Base-by-base conservation (phyloP, 208 protist species). In the Trypanosomatidae sp. region DNA sequence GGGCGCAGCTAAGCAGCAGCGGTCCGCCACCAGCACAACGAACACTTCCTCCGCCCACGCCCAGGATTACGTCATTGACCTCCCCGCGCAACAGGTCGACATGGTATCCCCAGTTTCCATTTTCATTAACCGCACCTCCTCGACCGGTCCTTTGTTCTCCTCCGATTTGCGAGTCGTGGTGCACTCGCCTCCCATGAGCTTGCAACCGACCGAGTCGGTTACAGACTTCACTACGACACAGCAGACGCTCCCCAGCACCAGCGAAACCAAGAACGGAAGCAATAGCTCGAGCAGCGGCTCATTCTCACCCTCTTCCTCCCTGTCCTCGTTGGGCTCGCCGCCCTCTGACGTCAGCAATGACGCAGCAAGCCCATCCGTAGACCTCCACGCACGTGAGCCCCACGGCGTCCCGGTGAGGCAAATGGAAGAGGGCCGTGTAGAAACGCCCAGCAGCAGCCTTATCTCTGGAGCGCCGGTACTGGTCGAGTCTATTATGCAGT, bases 31-130 rank as follows among this genome's bases (percentile, higher is more conserved):
- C 3, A 33, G 1, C 30, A 58, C 28, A 33, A 25, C 17, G 17
- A 39, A 9, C 7, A 9, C 28, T 6, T 8, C 41, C 28, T 22
- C 49, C 4, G 3, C 49, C 17, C 43, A 28, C 17, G 1, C 49
- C 17, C 66, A 56, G 19, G 39, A 17, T 2, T 58, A 17, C 44
- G 56, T 69, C 59, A 79, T 76, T 15, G 55, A 79, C 36, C 73
- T 80, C 30, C 77, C 81, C 1, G 25, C 64, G 0, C 49, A 73
- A 30, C 81, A 74, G 41, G 62, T 67, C 8, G 77, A 70, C 8
- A n/a, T 74, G 19, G 60, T 50, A 12, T 70, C 75, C 10, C 77
- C 81, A 46, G 67, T 73, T 7, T 86, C 77, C 17, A 82, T 86
- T 44, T 59, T 86, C 3, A 70, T 86, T 28, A 73, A 74, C 56